Base-by-base conservation (phyloP, 192 early-diverging fungal species). In the Linnemannia exigua region DNA sequence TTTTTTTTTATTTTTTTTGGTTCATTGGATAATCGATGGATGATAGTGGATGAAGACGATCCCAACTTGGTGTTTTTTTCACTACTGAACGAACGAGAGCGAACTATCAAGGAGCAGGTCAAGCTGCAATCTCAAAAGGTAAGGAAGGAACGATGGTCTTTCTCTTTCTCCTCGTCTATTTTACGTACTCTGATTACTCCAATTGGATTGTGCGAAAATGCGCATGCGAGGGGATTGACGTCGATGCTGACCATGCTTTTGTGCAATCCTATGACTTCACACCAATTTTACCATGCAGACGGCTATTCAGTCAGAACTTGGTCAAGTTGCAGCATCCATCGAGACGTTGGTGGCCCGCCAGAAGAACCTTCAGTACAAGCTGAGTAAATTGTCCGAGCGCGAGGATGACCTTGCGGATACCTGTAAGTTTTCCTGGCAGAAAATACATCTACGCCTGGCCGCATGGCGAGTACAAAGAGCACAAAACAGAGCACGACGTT, bases 41-140 rank as follows among this genome's bases (percentile, higher is more conserved):
- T 14, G 17, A 71, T 80, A 83, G 84, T 77, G 33, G 78, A 79
- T 11, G 72, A 74, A 37, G 86, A 88, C 47, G 72, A 85, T 79
- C 86, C 87, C 15, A 82, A 68, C 67, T 79, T 73, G 51, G 82
- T 88, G 46, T 82, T 91, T 19, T 88, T 85, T 6, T 88, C 89
- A 46, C 68, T 92, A 3, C 80, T 90, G 81, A 80, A 76, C 12
- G 90, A 92, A 73, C 81, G 91, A 76, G 91, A 93, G 67, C 82
- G 84, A 63, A 87, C 87, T 37, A 82, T 88, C 17, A 87, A 88
- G 72, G 92, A 93, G 50, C 87, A 89, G 44, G 90, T 91, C 70
- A 88, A 88, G n/a, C 58, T 92, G 14, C 79, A 88, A 46, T 82
- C 79, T 35, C 89, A 92, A 77, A 91, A 91, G 90, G 91, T 89